phyloP scores from a whole-genome alignment of 495 filamentous ascomycete species.

The Podospora bellae-mahoneyi region DNA sequence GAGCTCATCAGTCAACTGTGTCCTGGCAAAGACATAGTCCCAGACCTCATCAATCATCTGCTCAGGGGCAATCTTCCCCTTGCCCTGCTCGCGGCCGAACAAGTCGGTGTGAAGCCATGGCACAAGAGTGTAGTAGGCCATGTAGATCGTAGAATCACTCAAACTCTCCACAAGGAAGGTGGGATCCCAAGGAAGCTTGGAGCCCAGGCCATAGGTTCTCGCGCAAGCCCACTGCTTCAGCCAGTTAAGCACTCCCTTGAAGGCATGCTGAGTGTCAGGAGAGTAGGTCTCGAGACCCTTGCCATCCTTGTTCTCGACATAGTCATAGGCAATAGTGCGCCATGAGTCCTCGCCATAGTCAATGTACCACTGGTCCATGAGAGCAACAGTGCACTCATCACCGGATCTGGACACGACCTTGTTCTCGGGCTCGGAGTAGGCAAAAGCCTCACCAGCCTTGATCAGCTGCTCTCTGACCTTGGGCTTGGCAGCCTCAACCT shows the following conservation, averaged over 20 bases:
- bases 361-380: constrained; percentile 94
- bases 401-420: constrained; percentile 80
- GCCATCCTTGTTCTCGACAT: constrained; percentile 61
- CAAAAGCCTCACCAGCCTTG: constrained; percentile 76
- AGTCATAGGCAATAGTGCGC: constrained; percentile 63
- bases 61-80: constrained; percentile 62
- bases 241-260: constrained; percentile 83
- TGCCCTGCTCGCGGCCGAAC: constrained; percentile 69
- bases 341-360: constrained; percentile 90
- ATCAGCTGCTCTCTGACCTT: constrained; percentile 79
- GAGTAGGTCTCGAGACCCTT: constrained; percentile 73
- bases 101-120: constrained; percentile 77
- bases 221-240: constrained; percentile 94
- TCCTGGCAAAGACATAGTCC: constrained; percentile 79
- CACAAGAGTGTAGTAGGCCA: constrained; percentile 93
- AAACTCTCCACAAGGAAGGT: constrained; percentile 90
- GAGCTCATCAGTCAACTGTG: constrained; percentile 62
- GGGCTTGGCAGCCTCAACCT: constrained; percentile 80
- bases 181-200: constrained; percentile 92
- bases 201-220: constrained; percentile 85
- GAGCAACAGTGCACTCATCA: constrained; percentile 80
- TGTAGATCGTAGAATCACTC: constrained; percentile 89
- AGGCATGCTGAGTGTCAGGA: constrained; percentile 74
- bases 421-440: constrained; percentile 89
- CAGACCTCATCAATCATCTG: constrained; percentile 96